Evolutionary conservation across 331 rosid genomes (phyloP).

Genomic region (Malus hybrid): DNA sequence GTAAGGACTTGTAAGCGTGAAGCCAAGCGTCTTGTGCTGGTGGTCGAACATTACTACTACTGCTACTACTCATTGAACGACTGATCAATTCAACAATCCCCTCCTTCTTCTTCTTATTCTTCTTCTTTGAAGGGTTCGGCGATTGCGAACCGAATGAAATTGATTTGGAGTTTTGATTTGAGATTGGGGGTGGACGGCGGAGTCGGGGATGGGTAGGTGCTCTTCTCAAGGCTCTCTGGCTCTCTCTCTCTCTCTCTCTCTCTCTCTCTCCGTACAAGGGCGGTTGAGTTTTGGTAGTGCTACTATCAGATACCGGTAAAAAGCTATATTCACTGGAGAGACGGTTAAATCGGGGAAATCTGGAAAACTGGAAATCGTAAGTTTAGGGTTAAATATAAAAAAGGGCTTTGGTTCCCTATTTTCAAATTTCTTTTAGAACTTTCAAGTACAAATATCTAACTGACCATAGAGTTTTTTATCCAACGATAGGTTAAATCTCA

Average conservation of each 20-base stretch:
- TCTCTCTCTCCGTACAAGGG: neutral
- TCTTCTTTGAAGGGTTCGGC: neutral
- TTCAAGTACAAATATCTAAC: no score
- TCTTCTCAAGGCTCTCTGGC: neutral
- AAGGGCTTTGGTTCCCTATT: no score
- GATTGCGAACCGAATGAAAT: neutral
- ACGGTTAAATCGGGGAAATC: neutral
- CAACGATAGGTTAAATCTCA: rapidly evolving
- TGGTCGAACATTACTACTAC: constrained; percentile 17
- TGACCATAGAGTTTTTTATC: no score
- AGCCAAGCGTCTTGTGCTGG: constrained; percentile 75
- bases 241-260: neutral
- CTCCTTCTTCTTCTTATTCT: neutral
- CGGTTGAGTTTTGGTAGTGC: neutral
- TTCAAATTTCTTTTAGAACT: no score
- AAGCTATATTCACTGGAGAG: neutral
- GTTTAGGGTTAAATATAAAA: no score
- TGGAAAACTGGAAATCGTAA: no score
- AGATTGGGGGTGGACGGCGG: neutral
- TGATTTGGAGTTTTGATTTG: neutral
- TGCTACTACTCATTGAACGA: constrained; percentile 29
- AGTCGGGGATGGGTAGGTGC: neutral
- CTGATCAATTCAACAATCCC: neutral
- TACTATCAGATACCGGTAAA: neutral
- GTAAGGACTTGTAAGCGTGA: constrained; percentile 43